Conservation (phyloP, 2,329 filamentous ascomycete species). For the Exophiala lecanii-corni region DNA sequence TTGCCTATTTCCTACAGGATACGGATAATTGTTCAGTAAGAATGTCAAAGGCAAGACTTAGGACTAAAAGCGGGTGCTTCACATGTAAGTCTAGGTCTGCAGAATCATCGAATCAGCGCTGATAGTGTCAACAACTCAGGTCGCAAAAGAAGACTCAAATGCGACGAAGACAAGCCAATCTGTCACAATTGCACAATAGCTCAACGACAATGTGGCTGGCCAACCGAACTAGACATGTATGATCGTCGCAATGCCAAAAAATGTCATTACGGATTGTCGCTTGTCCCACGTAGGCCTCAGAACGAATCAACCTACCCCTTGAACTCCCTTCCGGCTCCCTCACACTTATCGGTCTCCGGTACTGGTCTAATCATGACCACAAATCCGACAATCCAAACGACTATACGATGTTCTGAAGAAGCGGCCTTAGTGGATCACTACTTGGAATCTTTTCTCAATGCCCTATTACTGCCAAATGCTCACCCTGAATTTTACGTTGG, state of each 20-base stretch:
- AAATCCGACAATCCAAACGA: neutral
- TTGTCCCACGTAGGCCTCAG: neutral
- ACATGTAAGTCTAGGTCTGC: conserved; percentile 7
- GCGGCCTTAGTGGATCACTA: conserved; percentile 2
- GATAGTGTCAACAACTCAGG: too few relatives aligned
- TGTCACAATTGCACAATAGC: conserved; percentile 1
- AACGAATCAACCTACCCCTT: neutral
- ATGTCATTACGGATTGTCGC: too few relatives aligned
- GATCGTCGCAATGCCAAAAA: conserved; percentile 5
- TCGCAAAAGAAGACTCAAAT: conserved; percentile 3
- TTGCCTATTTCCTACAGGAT: too few relatives aligned
- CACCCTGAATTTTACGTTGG: neutral
- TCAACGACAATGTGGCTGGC: conserved; percentile 2
- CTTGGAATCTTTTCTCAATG: conserved; percentile 2
- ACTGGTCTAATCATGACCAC: neutral
- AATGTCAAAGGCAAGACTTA: conserved; percentile 4
- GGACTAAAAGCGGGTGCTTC: conserved; percentile 8
- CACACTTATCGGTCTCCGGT: too few relatives aligned
- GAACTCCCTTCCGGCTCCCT: too few relatives aligned
- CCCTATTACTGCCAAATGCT: neutral
- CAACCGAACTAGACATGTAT: neutral
- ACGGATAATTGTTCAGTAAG: neutral
- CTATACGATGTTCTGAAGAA: too few relatives aligned
- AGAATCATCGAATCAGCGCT: too few relatives aligned
- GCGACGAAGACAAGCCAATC: neutral